Evolutionary conservation across 192 early-diverging fungal species (phyloP), one percentile per base, ranked within the genome.

Genomic region (Coemansia asiatica): DNA sequence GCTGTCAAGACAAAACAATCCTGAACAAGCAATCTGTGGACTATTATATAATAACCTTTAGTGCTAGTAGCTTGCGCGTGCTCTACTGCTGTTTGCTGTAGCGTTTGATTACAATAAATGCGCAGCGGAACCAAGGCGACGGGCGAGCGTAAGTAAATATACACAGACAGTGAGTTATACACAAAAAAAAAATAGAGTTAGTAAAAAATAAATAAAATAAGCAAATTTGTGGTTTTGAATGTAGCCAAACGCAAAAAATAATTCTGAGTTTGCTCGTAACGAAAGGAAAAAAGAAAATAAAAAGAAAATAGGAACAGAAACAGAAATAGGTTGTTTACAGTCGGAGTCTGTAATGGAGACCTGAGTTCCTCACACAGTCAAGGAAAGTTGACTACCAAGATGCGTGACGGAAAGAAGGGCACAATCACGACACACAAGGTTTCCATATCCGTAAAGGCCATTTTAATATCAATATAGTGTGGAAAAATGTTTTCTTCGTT

Each of bases 11-110:
- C 40, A 44, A 44, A 13, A 13, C n/a, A 13, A 44, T 44, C 8
- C 40, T 9, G 12, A 44, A 12, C 40, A 44, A 44, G 40, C 40
- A 44, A 44, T 5, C 40, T 13, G 40, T 16, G 15, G 40, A 2
- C 2, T 44, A 16, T 44, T 2, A 44, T 44, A 44, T 12, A 44
- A 44, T 9, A 16, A 16, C 6, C 15, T 16, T 13, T 16, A 12
- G 15, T 8, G 15, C 6, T 16, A 44, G 40, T 44, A 44, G 56
- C 28, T 29, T 60, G 38, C 46, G 44, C 36, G 28, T 56, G 40
- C 15, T 44, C 40, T 44, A 51, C 50, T 51, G 25, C 50, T 44
- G 40, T 44, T 51, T 51, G 50, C 10, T 51, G 6, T 25, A 51
- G 50, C 22, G 50, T 44, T 44, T 44, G 12, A 16, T 16, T 44